Evolutionary conservation across 2,329 filamentous ascomycete genomes (phyloP).

Genomic region (Lasiodiplodia gonubiensis): DNA sequence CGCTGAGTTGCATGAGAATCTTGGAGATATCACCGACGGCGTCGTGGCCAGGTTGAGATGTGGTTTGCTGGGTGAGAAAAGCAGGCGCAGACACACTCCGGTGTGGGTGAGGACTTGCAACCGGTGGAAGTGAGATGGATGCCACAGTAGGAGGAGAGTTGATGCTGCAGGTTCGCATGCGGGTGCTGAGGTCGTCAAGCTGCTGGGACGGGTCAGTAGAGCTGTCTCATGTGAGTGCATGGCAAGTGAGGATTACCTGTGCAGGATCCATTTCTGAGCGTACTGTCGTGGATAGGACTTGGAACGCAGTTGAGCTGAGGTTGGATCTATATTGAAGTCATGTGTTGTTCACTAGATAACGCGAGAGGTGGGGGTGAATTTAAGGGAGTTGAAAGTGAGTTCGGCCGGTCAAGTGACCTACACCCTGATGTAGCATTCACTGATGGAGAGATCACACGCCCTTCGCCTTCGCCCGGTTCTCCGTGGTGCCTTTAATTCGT

Average conservation of each 20-base stretch:
- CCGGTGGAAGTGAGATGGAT: neutral
- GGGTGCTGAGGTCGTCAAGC: neutral
- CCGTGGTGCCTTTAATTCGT: too few species aligned
- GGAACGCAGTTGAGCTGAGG: neutral
- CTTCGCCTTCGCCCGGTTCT: too few species aligned
- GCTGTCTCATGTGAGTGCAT: neutral
- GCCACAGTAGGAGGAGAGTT: neutral
- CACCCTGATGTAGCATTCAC: too few species aligned
- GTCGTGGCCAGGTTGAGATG: neutral
- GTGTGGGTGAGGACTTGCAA: neutral
- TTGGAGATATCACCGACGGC: neutral
- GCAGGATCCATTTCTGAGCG: neutral
- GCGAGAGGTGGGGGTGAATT: too few species aligned
- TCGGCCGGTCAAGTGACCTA: too few species aligned
- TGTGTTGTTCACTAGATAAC: neutral
- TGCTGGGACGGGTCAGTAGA: neutral
- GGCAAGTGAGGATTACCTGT: neutral
- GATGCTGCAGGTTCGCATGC: neutral
- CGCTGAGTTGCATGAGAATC: neutral
- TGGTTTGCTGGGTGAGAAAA: neutral
- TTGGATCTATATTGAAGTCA: neutral
- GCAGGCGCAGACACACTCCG: neutral
- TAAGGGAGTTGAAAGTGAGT: too few species aligned
- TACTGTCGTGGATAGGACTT: neutral
- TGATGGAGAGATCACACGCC: too few species aligned